A percentile compares a stretch with the other conserved stretches of the same genome.
These are phyloP conservation scores for Thalassia testudinum DNA, from an alignment of 116 monocot genomes.

Conservation along the genomic window DNA sequence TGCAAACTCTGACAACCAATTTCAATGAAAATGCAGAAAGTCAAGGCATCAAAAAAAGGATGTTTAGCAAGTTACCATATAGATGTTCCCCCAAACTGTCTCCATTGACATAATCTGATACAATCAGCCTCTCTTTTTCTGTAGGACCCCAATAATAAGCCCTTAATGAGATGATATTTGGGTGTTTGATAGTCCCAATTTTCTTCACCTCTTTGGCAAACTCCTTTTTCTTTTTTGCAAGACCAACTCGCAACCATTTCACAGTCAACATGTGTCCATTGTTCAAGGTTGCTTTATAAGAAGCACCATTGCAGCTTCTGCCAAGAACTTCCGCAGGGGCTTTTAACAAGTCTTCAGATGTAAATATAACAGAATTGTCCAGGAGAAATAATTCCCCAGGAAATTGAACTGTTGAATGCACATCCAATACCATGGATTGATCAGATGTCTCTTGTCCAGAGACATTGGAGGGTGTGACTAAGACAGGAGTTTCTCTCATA, in stretches of 20 bases:
- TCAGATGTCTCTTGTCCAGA: slow-evolving; percentile 18
- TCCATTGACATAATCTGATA: slow-evolving; percentile 62
- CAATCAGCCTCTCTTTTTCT: slow-evolving; percentile 77
- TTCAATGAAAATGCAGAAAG: not conserved
- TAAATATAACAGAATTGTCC: slow-evolving; percentile 53
- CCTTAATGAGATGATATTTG: slow-evolving; percentile 66
- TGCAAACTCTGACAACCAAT: too few relatives aligned
- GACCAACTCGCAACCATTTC: slow-evolving; percentile 84
- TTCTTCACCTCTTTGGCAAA: slow-evolving; percentile 75
- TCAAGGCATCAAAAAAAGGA: slow-evolving; percentile 3
- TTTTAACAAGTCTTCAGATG: slow-evolving; percentile 65
- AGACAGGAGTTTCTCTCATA: slow-evolving; percentile 10
- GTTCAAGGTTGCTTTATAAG: slow-evolving; percentile 80
- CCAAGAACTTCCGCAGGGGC: slow-evolving; percentile 90
- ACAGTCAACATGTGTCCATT: slow-evolving; percentile 60
- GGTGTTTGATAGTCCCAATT: slow-evolving; percentile 65
- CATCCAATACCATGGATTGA: slow-evolving; percentile 36
- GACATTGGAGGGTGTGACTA: slow-evolving; percentile 32
- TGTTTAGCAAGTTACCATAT: slow-evolving; percentile 35
- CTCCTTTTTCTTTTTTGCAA: slow-evolving; percentile 69
- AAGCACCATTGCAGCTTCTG: slow-evolving; percentile 83
- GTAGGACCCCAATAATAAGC: slow-evolving; percentile 75
- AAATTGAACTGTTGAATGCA: slow-evolving; percentile 65
- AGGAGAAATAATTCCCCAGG: slow-evolving; percentile 70
- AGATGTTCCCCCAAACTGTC: slow-evolving; percentile 82